Evolutionary conservation across 176 grass and related monocot species (phyloP), one percentile per base, ranked within the genome.

Genomic region (sorghum (Sorghum bicolor)): DNA sequence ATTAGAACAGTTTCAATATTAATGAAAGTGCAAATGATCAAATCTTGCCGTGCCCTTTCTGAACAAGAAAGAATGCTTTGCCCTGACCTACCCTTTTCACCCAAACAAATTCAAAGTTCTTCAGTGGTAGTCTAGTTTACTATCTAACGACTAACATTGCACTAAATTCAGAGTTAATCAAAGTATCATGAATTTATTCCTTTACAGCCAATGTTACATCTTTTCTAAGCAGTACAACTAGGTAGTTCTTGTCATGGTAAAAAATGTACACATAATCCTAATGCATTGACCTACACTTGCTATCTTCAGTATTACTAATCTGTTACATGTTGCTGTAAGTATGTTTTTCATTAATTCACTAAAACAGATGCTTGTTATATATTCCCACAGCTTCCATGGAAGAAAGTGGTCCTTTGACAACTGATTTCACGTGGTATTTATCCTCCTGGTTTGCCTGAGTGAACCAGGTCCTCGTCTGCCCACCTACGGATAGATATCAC

Each of bases 381-480:
- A 57, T n/a, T 57, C 8, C 53, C 22, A 58, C 53, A 58, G 53
- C 53, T 58, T 58, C 53, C 3, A 24, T 24, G 20, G 22, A 10
- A 58, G 53, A 58, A 58, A 57, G 48, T 52, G 50, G 50, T 55
- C 19, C 50, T 55, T 53, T 20, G 20, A 57, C 52, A 1, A n/a
- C 52, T 3, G 19, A 57, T n/a, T n/a, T n/a, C 52, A 57, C 52
- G 8, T 57, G 20, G 52, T 57, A 57, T 57, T 57, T 57, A 57
- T 57, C 52, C 52, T 57, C 10, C 52, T 57, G 52, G 52, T 57
- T n/a, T 57, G 52, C 19, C 52, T 57, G 90, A 86, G 67, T 0
- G 15, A 48, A 78, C 94, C 63, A 97, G 84, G 29, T 90, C 92
- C 79, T 98, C 96, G 25, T 95, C 79, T 95, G 92, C 31, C 85